A percentile compares a stretch with the other conserved stretches of the same genome.
Evolutionary conservation across 176 grass and related monocot species (phyloP).

Genomic region (Elaeis guineensis): DNA sequence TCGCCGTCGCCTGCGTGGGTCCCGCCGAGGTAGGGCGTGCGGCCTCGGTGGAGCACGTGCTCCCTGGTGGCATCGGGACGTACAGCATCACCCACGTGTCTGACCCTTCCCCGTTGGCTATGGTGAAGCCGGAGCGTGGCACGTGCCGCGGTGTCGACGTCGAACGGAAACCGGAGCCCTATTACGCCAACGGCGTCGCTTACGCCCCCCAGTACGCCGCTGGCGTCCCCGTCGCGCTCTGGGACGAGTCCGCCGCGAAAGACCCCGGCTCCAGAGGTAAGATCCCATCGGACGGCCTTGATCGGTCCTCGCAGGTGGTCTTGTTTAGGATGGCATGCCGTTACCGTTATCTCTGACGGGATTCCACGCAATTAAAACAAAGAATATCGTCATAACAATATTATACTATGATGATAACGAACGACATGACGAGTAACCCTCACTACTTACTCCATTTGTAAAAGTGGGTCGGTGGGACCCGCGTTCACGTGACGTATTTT

Average conservation of each 20-base stretch:
- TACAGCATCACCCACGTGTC: slow-evolving; percentile 58
- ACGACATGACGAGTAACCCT: too few species aligned
- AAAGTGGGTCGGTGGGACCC: too few species aligned
- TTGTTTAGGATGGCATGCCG: too few species aligned
- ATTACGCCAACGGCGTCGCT: not conserved
- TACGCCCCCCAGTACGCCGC: slow-evolving; percentile 25
- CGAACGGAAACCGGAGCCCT: slow-evolving; percentile 19
- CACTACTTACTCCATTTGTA: too few species aligned
- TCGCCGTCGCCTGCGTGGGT: not conserved
- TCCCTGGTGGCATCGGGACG: slow-evolving; percentile 49
- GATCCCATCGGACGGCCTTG: not conserved
- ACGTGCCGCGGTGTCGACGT: slow-evolving; percentile 5
- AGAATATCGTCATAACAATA: too few species aligned
- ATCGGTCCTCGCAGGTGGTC: too few species aligned
- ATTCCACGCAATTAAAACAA: too few species aligned
- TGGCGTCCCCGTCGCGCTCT: slow-evolving; percentile 38
- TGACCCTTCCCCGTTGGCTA: slow-evolving; percentile 5
- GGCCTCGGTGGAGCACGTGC: slow-evolving; percentile 25
- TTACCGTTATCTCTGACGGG: too few species aligned
- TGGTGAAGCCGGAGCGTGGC: slow-evolving; percentile 23
- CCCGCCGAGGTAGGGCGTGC: slow-evolving; percentile 5
- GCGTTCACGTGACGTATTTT: too few species aligned
- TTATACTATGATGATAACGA: too few species aligned
- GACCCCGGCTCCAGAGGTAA: slow-evolving; percentile 34
- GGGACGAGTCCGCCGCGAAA: slow-evolving; percentile 33